phyloP scores from a whole-genome alignment of 805 yeast species.

The Wickerhamomyces chambardii region DNA sequence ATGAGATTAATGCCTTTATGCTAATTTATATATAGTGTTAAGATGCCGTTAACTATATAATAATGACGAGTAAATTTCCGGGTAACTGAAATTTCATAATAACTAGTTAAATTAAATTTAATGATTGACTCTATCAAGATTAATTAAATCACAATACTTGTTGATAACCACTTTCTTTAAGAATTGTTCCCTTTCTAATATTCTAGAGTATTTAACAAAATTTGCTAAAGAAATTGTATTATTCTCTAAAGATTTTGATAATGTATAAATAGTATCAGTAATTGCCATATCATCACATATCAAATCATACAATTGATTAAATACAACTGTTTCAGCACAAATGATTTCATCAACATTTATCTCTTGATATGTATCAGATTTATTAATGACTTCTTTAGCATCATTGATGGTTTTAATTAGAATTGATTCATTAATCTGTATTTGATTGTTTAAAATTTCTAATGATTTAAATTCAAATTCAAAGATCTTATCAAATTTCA shows the following conservation, averaged over 20 bases:
- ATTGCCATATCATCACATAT: constrained; percentile 62
- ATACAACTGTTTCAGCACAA: constrained; percentile 41
- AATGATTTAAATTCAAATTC: constrained; percentile 23
- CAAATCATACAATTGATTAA: constrained; percentile 53
- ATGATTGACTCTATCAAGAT: constrained; percentile 1
- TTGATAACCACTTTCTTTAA: constrained; percentile 35
- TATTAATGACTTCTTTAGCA: constrained; percentile 21
- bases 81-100: no score
- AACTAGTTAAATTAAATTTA: no score
- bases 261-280: constrained; percentile 54
- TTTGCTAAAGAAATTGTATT: constrained; percentile 29
- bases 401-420: constrained; percentile 19
- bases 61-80: no score
- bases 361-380: constrained; percentile 18
- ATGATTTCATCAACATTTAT: constrained; percentile 34
- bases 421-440: constrained; percentile 19
- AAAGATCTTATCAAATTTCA: constrained; percentile 26
- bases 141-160: constrained; percentile 23
- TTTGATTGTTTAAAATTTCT: constrained; percentile 13
- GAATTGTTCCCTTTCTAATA: constrained; percentile 58
- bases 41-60: no score
- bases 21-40: no score
- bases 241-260: constrained; percentile 45
- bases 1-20: no score
- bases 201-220: constrained; percentile 26